These are phyloP conservation scores for Podospora bellae-mahoneyi DNA, from an alignment of 495 filamentous ascomycete genomes.

Conservation along the genomic window DNA sequence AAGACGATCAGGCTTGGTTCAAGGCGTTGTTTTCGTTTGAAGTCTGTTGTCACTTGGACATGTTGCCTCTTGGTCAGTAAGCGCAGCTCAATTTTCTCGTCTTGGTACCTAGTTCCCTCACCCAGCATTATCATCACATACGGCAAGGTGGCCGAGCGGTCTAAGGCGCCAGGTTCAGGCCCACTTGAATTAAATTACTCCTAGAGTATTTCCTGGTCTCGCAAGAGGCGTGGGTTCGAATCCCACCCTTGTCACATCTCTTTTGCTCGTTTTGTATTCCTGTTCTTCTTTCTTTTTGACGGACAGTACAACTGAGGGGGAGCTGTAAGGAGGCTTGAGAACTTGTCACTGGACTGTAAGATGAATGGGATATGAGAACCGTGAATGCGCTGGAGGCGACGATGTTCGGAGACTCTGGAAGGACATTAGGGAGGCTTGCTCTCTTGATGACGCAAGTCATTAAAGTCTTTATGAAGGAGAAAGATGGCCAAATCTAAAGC, in stretches of 20 bases:
- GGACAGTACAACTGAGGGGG: background rate
- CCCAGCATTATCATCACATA: background rate
- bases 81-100: background rate
- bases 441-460: no score
- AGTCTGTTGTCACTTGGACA: no score
- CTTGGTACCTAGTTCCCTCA: background rate
- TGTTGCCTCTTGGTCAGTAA: background rate
- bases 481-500: background rate
- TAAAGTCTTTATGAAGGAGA: no score
- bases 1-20: no score
- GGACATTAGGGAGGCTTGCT: no score
- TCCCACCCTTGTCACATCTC: conserved; percentile 5
- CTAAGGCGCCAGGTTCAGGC: background rate
- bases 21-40: no score
- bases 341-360: background rate
- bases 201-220: background rate
- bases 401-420: no score
- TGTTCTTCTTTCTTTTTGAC: background rate
- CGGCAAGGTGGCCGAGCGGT: background rate
- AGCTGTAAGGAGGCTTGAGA: background rate
- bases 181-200: background rate
- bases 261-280: background rate
- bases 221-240: conserved; percentile 4
- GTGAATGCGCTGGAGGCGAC: no score
- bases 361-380: no score